These are phyloP conservation scores for Ceratocystiopsis brevicomis DNA, from an alignment of 2,329 filamentous ascomycete genomes.

Conservation along the genomic window DNA sequence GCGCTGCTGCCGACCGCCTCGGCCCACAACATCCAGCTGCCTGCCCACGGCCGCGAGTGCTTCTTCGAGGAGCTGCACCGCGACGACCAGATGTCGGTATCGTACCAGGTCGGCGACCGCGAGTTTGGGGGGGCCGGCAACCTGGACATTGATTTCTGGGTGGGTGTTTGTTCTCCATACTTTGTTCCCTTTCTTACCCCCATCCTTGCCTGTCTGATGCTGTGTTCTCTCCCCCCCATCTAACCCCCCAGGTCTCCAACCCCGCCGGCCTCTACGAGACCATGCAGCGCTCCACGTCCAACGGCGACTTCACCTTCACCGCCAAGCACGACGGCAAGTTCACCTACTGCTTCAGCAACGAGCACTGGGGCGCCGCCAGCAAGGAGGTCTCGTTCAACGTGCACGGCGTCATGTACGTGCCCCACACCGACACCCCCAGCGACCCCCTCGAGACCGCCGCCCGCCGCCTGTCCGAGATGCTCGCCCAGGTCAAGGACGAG, in stretches of 20 bases:
- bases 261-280: conserved; percentile 58
- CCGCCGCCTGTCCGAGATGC: conserved; percentile 61
- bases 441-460: conserved; percentile 90
- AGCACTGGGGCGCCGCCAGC: conserved; percentile 87
- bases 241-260: conserved; percentile 56
- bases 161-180: conserved; percentile 26
- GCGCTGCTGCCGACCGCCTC: conserved; percentile 38
- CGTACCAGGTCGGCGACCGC: conserved; percentile 91
- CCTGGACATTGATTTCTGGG: conserved; percentile 95
- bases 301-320: conserved; percentile 83
- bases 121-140: conserved; percentile 92
- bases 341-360: conserved; percentile 97
- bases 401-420: conserved; percentile 93
- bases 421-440: conserved; percentile 62
- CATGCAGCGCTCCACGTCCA: conserved; percentile 64
- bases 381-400: conserved; percentile 99
- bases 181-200: neutral
- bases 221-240: too few relatives aligned
- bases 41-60: conserved; percentile 85
- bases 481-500: conserved; percentile 90
- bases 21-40: conserved; percentile 91
- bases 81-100: conserved; percentile 96
- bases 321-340: conserved; percentile 75
- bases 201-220: too few relatives aligned
- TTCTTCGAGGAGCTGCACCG: conserved; percentile 86